Evolutionary conservation across 2,329 filamentous ascomycete species (phyloP).

Genomic region (Onygenales sp.): DNA sequence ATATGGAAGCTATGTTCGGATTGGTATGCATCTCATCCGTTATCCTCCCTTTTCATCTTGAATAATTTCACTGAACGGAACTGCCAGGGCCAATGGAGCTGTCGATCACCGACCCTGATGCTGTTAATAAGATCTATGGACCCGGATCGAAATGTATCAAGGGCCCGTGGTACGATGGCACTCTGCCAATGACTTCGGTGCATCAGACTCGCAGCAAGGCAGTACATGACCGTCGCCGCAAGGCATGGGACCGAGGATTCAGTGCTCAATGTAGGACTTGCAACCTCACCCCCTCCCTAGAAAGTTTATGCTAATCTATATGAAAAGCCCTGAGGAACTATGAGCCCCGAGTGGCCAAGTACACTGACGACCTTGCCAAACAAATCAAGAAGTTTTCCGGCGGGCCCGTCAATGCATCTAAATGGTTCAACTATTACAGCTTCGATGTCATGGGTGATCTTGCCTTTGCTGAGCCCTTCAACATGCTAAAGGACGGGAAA

Average conservation of each 20-base stretch:
- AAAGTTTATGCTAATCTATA: neutral
- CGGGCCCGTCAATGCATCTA: constrained; percentile 14
- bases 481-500: constrained; percentile 20
- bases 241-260: constrained; percentile 1
- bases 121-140: neutral
- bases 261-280: neutral
- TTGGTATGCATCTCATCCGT: neutral
- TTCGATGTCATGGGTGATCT: constrained; percentile 37
- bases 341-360: constrained; percentile 13
- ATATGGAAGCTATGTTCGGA: neutral
- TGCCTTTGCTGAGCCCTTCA: constrained; percentile 29
- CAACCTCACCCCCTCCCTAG: too few relatives aligned
- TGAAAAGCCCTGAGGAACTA: constrained; percentile 13
- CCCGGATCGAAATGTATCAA: neutral
- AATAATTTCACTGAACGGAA: neutral
- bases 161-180: constrained; percentile 1
- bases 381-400: constrained; percentile 10
- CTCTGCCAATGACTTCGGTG: neutral
- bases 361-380: constrained; percentile 14
- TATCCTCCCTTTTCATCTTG: neutral
- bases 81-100: neutral
- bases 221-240: neutral
- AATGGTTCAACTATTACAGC: constrained; percentile 26
- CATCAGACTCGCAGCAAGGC: neutral
- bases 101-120: neutral